These are phyloP conservation scores for Metarhizium album DNA, from an alignment of 2,329 filamentous ascomycete genomes.

Conservation along the genomic window DNA sequence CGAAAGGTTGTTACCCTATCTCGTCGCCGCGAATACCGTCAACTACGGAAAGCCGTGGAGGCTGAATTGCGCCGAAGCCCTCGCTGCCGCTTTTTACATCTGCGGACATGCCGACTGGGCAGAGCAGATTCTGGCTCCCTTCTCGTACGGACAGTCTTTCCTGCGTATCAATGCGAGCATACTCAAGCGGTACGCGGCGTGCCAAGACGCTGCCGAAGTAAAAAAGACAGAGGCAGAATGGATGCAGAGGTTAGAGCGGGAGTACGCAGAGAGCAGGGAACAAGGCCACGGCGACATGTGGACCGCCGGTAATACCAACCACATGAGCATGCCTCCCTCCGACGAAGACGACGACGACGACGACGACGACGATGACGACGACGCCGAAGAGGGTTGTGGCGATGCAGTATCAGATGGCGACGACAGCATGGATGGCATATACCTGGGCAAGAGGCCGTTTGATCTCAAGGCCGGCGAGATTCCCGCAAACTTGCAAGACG, in stretches of 20 bases:
- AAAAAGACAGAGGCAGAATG: constrained; percentile 80
- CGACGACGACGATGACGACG: constrained; percentile 30
- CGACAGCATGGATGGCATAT: constrained; percentile 45
- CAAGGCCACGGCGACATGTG: constrained; percentile 67
- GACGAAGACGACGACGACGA: constrained; percentile 44
- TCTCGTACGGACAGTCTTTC: constrained; percentile 82
- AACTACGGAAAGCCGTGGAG: constrained; percentile 96
- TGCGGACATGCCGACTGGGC: constrained; percentile 91
- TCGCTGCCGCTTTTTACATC: constrained; percentile 87
- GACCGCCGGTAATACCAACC: constrained; percentile 84
- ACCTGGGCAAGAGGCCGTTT: constrained; percentile 43
- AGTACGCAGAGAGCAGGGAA: constrained; percentile 72
- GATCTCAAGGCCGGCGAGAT: constrained; percentile 8
- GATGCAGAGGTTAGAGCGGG: constrained; percentile 80
- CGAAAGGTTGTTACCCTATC: constrained; percentile 81
- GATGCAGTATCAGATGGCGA: constrained; percentile 27
- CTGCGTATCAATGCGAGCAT: constrained; percentile 80
- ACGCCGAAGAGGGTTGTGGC: constrained; percentile 22
- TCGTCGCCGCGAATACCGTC: constrained; percentile 91
- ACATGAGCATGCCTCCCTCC: constrained; percentile 42
- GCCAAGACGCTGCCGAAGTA: constrained; percentile 67
- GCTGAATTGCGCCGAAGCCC: constrained; percentile 88
- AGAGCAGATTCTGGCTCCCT: constrained; percentile 67
- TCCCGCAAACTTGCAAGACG: constrained; percentile 9
- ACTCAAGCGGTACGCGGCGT: constrained; percentile 75